Base-by-base conservation (phyloP, 768 basidiomycete species). In the Boletus tomentosulus region DNA sequence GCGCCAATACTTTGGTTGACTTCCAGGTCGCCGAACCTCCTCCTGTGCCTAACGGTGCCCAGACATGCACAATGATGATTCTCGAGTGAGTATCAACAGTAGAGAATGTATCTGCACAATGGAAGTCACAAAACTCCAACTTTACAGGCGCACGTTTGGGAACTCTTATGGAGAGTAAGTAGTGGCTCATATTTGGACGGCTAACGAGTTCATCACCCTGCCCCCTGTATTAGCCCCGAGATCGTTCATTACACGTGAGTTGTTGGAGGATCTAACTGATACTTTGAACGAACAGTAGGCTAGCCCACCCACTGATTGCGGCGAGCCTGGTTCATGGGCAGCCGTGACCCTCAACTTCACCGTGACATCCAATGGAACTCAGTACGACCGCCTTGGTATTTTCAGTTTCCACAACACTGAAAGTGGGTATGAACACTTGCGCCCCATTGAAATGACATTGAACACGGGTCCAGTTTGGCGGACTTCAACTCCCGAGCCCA, bases 401-500 rank as follows among this genome's bases (percentile, higher is more conserved):
- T 86, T 92, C 60, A 86, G 85, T 6, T 85, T 89, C 64, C 82
- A 87, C 31, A 84, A 88, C 61, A 86, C 87, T 7, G 89, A 90
- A 67, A 87, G 85, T 87, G 61, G 56, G 82, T 64, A 31, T 3
- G 24, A 25, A 12, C n/a, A 10, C 43, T 28, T 44, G 34, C 46
- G 28, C 39, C 9, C 47, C 19, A 13, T 41, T 16, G 8, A 41
- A 16, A 15, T 39, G 3, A 33, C 4, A 24, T 41, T 49, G 15
- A 48, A 51, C 37, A 47, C 30, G 28, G 3, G 6, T 45, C 27
- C 45, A 87, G 86, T 89, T 48, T 89, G 88, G 89, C 76, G 89
- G 35, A 89, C 86, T 19, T 89, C 87, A 0, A 91, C 89, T 16
- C 84, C 88, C 0, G 89, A 91, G 66, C 89, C 89, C 0, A 85